A percentile compares a stretch with the other conserved stretches of the same genome.
These are phyloP conservation scores for Symbiotaphrina buchneri DNA, from an alignment of 495 filamentous ascomycete species.

Conservation along the genomic window DNA sequence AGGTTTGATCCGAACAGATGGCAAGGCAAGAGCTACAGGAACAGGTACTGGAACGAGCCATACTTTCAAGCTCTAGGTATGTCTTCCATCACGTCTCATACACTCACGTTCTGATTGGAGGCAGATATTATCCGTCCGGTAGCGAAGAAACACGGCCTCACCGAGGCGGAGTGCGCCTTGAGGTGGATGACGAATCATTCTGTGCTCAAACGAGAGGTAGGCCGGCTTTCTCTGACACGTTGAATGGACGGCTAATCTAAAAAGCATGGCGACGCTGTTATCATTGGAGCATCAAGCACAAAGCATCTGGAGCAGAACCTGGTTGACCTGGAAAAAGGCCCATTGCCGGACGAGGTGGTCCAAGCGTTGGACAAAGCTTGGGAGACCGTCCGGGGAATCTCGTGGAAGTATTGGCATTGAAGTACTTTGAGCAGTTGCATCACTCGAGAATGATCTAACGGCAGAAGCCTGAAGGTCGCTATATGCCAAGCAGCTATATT, in stretches of 20 bases:
- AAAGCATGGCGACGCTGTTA: slow-evolving; percentile 41
- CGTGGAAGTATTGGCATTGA: slow-evolving; percentile 20
- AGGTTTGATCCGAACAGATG: no score
- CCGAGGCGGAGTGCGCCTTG: slow-evolving; percentile 20
- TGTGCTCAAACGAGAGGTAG: no score
- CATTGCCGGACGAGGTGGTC: slow-evolving; percentile 67
- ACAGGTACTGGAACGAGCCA: no score
- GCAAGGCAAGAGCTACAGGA: no score
- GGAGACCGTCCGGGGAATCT: slow-evolving; percentile 39
- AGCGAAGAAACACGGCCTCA: slow-evolving; percentile 20
- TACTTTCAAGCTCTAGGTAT: no score
- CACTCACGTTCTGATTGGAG: no score
- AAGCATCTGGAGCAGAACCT: slow-evolving; percentile 59
- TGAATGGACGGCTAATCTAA: no score
- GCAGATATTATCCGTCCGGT: slow-evolving; percentile 20
- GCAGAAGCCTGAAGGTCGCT: no score
- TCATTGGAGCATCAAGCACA: slow-evolving; percentile 58
- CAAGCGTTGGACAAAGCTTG: slow-evolving; percentile 61
- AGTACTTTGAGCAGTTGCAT: not conserved
- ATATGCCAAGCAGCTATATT: no score
- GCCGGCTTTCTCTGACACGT: no score
- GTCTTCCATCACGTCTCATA: no score
- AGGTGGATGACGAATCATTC: slow-evolving; percentile 26
- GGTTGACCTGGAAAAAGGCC: slow-evolving; percentile 60
- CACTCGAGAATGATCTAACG: no score